Evolutionary conservation across 495 filamentous ascomycete species (phyloP), one percentile per base, ranked within the genome.

Genomic region (Darksidea phi): DNA sequence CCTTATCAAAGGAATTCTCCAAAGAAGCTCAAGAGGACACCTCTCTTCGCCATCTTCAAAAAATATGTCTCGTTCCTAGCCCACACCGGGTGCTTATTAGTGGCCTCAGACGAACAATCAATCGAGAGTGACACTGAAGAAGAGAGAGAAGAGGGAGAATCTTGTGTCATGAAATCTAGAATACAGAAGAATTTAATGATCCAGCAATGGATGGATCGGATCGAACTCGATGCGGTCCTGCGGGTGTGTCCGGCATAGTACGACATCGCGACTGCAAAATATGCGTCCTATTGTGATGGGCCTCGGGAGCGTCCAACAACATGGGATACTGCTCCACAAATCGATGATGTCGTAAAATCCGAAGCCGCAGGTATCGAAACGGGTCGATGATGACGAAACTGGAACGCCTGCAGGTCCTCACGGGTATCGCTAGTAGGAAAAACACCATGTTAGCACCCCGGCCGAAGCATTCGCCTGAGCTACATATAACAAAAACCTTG

Each of bases 71-170:
- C 17, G n/a, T 32, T 7, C 34, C 59, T 48, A 37, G n/a, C 55
- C 43, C 54, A 57, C 54, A 47, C 54, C 38, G 41, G 54, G 54
- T 57, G 36, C 2, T 32, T 3, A 48, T 57, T 45, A 57, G 54
- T 47, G 36, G 13, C 25, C 17, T 1, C 23, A 20, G 24, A 24
- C 18, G 20, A 46, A n/a, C 41, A 36, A 43, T 45, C 12, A 26
- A 26, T 23, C 47, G 5, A 17, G 8, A 34, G 24, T 24, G 13
- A 38, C n/a, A 36, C 28, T 24, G 28, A 24, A 43, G 52, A 55
- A 37, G 41, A 55, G 41, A 46, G 32, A 45, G 43, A 25, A 18
- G 20, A 21, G n/a, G 36, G 8, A 55, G 25, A 25, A 36, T 43
- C 41, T 28, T 32, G 28, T 32, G 28, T 55, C 52, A 43, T 55